phyloP scores from a whole-genome alignment of 1,284 basidiomycete species.

The Sanghuangporus weigelae region DNA sequence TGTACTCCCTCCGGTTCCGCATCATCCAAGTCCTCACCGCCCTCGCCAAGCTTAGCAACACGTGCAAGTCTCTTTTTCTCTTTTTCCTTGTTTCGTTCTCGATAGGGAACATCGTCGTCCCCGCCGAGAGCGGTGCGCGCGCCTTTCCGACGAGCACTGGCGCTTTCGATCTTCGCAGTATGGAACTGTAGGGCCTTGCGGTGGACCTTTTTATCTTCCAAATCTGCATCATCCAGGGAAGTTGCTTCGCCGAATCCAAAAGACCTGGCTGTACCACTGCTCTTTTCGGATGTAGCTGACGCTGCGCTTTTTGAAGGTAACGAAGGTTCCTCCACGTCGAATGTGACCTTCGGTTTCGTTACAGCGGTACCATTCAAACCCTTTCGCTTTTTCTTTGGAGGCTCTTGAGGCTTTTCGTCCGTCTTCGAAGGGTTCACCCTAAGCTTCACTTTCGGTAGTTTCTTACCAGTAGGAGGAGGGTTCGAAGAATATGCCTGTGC shows the following conservation, averaged over 20 bases:
- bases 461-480: slow-evolving; percentile 3
- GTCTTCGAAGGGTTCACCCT: not conserved
- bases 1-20: slow-evolving; percentile 42
- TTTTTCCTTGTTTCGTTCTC: slow-evolving; percentile 59
- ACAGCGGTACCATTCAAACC: slow-evolving; percentile 25
- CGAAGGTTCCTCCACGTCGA: slow-evolving; percentile 70
- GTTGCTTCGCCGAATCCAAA: slow-evolving; percentile 71
- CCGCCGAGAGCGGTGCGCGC: slow-evolving; percentile 66
- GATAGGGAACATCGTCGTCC: slow-evolving; percentile 88
- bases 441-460: not conserved
- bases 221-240: slow-evolving; percentile 64
- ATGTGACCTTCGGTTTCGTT: slow-evolving; percentile 33
- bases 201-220: slow-evolving; percentile 75
- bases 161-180: slow-evolving; percentile 74
- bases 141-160: slow-evolving; percentile 63
- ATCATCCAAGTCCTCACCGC: slow-evolving; percentile 65
- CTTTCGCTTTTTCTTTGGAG: slow-evolving; percentile 38
- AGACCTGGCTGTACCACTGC: slow-evolving; percentile 24
- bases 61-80: slow-evolving; percentile 44
- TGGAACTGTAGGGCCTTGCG: slow-evolving; percentile 84
- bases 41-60: slow-evolving; percentile 35
- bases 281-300: slow-evolving; percentile 23
- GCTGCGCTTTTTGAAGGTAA: slow-evolving; percentile 30
- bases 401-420: slow-evolving; percentile 19
- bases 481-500: slow-evolving; percentile 40